Percentiles rank a stretch among this genome's conserved stretches.
Conservation (phyloP, 345 rosid species). For the Melaleuca quinquenervia region DNA sequence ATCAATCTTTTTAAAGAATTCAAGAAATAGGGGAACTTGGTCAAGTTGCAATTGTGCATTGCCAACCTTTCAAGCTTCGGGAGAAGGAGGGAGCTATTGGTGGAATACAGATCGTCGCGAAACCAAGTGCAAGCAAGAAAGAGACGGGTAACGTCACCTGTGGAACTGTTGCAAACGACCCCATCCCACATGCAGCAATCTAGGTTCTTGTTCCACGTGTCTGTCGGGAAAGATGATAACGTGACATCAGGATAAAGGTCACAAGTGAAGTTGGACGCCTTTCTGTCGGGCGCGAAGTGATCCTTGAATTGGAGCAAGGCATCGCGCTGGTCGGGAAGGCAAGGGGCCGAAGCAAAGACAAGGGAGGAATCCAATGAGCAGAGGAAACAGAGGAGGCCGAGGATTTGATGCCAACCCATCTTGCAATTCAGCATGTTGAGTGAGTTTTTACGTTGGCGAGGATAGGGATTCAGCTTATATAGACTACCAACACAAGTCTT, state of each 20-base stretch:
- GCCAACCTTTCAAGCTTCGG: accelerated
- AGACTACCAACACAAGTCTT: no score
- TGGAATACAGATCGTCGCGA: accelerated
- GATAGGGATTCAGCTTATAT: no score
- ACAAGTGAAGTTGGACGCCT: no score
- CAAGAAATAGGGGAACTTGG: not conserved
- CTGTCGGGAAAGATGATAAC: no score
- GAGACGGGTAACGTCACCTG: accelerated
- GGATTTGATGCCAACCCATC: not conserved
- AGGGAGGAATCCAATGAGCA: not conserved
- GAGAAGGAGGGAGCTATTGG: not conserved
- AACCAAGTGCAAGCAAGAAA: accelerated
- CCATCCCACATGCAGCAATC: accelerated
- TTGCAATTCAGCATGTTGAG: no score
- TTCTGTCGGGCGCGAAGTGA: not conserved
- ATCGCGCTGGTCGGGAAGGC: accelerated
- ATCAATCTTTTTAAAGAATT: not conserved
- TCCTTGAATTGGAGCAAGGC: not conserved
- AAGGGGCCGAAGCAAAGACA: not conserved
- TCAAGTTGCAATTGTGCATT: accelerated
- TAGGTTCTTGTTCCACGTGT: no score
- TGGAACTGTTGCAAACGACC: accelerated
- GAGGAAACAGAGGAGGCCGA: not conserved
- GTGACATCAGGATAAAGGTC: no score
- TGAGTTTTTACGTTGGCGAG: no score